Conservation (phyloP, 139 green algal genomes). For the Tetraselmis striata region DNA sequence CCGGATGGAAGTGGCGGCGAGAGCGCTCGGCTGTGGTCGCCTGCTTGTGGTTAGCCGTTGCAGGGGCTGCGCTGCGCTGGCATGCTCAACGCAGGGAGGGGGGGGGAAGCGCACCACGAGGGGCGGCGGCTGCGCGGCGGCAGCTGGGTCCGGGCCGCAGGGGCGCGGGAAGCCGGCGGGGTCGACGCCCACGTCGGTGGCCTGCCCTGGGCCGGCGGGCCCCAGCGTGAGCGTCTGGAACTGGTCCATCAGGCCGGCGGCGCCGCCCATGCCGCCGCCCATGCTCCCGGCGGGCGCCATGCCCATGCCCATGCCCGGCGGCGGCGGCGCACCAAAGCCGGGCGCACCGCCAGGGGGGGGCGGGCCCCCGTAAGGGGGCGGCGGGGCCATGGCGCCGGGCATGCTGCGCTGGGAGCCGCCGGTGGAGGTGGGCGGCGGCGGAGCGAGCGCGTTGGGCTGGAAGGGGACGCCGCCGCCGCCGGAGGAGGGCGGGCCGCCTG, state of each 20-base stretch:
- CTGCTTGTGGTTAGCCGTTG: too few relatives aligned
- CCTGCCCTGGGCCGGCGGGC: slow-evolving; percentile 33
- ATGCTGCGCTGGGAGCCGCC: background rate
- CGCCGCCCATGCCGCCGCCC: slow-evolving; percentile 13
- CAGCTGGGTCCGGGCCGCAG: slow-evolving; percentile 25
- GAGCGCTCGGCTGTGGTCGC: too few relatives aligned
- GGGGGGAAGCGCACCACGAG: background rate
- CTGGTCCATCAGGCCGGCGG: slow-evolving; percentile 48
- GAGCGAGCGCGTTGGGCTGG: background rate
- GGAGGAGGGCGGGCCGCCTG: background rate
- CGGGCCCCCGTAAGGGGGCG: background rate
- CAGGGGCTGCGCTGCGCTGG: too few relatives aligned
- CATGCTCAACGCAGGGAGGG: too few relatives aligned
- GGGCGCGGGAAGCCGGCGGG: slow-evolving; percentile 59
- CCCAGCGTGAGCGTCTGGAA: slow-evolving; percentile 73
- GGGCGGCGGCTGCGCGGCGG: slow-evolving; percentile 1
- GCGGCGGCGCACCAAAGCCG: background rate
- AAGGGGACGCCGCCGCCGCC: background rate
- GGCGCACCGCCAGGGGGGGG: background rate
- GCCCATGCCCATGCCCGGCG: background rate
- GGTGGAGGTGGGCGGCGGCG: background rate
- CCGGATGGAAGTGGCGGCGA: too few relatives aligned
- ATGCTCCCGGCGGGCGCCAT: too few relatives aligned
- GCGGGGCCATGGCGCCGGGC: background rate
- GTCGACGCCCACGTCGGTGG: slow-evolving; percentile 46